A percentile compares a stretch with the other conserved stretches of the same genome.
Conservation (phyloP, 495 filamentous ascomycete genomes). For the Echria macrotheca region DNA sequence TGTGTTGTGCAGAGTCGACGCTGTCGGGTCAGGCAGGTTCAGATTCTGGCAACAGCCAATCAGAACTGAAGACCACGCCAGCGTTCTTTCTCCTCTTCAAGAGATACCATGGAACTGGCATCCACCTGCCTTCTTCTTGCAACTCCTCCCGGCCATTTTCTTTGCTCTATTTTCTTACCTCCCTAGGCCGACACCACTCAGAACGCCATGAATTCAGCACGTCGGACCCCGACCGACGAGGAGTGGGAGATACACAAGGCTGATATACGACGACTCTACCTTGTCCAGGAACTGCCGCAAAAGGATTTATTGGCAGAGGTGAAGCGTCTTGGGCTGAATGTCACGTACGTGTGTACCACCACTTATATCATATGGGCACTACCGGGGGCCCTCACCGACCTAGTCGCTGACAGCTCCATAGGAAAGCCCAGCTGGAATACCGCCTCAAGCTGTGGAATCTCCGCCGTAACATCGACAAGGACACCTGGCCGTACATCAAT, state of each 20-base stretch:
- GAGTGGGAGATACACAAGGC: conserved; percentile 5
- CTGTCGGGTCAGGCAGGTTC: no score
- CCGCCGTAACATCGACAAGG: conserved; percentile 1
- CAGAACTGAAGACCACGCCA: not conserved
- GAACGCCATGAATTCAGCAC: not conserved
- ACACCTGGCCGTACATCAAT: not conserved
- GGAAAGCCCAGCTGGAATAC: conserved; percentile 8
- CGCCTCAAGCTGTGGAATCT: conserved; percentile 5
- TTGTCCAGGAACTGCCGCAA: not conserved
- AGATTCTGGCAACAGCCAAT: conserved; percentile 8
- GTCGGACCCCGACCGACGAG: not conserved
- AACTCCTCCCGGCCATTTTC: not conserved
- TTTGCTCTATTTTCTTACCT: not conserved
- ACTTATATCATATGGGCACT: no score
- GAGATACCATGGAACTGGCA: not conserved
- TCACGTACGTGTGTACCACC: conserved; percentile 1
- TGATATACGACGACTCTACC: not conserved
- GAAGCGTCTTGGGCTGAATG: not conserved
- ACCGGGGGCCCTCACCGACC: no score
- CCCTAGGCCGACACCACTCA: not conserved
- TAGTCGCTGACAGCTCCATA: not conserved
- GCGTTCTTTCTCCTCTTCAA: not conserved
- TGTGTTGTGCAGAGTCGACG: no score
- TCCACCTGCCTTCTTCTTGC: not conserved
- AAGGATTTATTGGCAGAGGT: not conserved